These are phyloP conservation scores for Cruciata laevipes DNA, from an alignment of 257 asterid genomes.

Conservation along the genomic window DNA sequence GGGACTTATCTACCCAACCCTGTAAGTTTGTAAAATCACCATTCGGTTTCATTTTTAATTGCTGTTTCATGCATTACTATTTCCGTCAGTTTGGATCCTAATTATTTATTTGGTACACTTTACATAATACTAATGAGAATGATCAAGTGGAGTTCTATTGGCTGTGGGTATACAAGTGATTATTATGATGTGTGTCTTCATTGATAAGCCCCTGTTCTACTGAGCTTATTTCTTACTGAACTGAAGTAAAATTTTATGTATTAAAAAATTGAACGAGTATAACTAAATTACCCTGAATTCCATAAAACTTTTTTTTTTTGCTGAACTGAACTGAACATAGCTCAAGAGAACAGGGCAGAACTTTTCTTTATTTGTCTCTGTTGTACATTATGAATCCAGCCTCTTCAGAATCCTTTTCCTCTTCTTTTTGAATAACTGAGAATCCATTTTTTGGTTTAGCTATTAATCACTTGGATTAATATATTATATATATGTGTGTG, in stretches of 20 bases:
- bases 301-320: too few species aligned
- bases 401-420: neutral
- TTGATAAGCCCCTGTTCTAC: neutral
- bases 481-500: too few species aligned
- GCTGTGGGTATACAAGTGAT: neutral
- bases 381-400: neutral
- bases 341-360: too few species aligned
- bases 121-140: neutral
- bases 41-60: neutral
- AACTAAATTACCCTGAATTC: too few species aligned
- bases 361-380: neutral
- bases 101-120: neutral
- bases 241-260: too few species aligned
- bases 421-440: neutral
- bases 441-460: neutral
- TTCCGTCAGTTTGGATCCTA: neutral
- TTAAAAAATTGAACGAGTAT: too few species aligned
- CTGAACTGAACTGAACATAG: too few species aligned
- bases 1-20: conserved; percentile 97
- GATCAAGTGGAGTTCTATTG: too few species aligned
- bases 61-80: neutral
- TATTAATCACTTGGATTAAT: neutral
- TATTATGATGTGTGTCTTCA: neutral
- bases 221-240: too few species aligned
- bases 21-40: conserved; percentile 41